phyloP scores from a whole-genome alignment of 495 filamentous ascomycete genomes.

The Podospora australis region DNA sequence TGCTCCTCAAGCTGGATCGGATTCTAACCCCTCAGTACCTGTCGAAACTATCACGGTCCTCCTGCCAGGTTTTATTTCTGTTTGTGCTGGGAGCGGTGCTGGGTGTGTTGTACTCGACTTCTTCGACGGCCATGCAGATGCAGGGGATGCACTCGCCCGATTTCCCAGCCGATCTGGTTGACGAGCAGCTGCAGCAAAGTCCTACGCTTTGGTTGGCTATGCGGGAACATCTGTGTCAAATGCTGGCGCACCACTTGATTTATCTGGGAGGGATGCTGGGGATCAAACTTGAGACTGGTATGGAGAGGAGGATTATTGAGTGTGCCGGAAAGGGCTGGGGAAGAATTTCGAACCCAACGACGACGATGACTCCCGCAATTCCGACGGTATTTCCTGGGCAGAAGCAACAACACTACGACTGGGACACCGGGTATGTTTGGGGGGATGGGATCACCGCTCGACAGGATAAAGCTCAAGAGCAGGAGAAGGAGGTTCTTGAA shows the following conservation, averaged over 20 bases:
- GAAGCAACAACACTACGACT: not conserved
- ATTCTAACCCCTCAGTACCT: slow-evolving; percentile 26
- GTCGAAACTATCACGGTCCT: slow-evolving; percentile 1
- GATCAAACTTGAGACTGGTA: slow-evolving; percentile 22
- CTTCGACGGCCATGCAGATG: not conserved
- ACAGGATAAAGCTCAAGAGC: not conserved
- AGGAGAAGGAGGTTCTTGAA: not conserved
- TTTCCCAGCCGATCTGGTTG: no score
- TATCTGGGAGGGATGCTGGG: slow-evolving; percentile 27
- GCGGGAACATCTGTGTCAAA: slow-evolving; percentile 31
- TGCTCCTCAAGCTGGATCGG: slow-evolving; percentile 24
- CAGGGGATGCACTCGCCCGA: slow-evolving; percentile 1
- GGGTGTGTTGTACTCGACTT: slow-evolving; percentile 18
- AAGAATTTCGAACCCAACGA: slow-evolving; percentile 19
- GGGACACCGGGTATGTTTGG: not conserved
- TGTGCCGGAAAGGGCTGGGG: slow-evolving; percentile 25
- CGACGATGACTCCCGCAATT: no score
- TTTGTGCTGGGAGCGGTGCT: slow-evolving; percentile 25
- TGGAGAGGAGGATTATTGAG: slow-evolving; percentile 28
- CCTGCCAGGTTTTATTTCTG: slow-evolving; percentile 26
- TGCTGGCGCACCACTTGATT: slow-evolving; percentile 30
- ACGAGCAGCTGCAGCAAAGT: slow-evolving; percentile 23
- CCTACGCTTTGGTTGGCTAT: slow-evolving; percentile 30
- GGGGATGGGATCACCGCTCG: not conserved
- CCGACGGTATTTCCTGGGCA: slow-evolving; percentile 15